phyloP scores from a whole-genome alignment of 2,329 filamentous ascomycete genomes.

The Colletotrichum eremochloae region DNA sequence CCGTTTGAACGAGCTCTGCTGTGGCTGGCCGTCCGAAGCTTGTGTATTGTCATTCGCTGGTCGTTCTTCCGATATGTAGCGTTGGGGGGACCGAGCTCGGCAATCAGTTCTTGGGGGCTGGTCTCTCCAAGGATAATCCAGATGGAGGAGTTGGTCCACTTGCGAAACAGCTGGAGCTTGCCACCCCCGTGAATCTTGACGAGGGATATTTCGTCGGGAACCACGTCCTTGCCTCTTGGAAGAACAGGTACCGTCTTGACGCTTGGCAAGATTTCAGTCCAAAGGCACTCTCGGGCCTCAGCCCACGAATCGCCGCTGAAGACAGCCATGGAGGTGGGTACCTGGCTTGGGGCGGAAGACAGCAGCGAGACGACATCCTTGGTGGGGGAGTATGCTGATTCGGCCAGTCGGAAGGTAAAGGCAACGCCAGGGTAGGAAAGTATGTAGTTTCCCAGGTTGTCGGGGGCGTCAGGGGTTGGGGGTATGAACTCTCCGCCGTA shows the following conservation, averaged over 20 bases:
- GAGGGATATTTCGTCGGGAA: slow-evolving; percentile 90
- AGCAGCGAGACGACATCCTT: slow-evolving; percentile 90
- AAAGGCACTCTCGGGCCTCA: slow-evolving; percentile 81
- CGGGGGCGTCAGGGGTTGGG: slow-evolving; percentile 64
- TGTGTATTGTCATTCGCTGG: slow-evolving; percentile 88
- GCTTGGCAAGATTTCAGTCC: slow-evolving; percentile 79
- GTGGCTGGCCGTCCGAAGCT: slow-evolving; percentile 68
- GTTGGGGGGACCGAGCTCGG: slow-evolving; percentile 92
- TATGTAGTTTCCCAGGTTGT: slow-evolving; percentile 81
- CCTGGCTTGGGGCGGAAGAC: slow-evolving; percentile 77
- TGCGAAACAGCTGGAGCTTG: slow-evolving; percentile 81
- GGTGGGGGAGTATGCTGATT: slow-evolving; percentile 78
- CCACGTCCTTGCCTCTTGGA: slow-evolving; percentile 79
- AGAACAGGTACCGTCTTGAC: slow-evolving; percentile 78
- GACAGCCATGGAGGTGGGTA: slow-evolving; percentile 88
- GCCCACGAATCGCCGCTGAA: slow-evolving; percentile 94
- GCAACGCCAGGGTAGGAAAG: slow-evolving; percentile 95
- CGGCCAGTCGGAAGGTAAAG: slow-evolving; percentile 87
- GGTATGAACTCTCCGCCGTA: slow-evolving; percentile 94
- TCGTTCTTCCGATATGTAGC: slow-evolving; percentile 94
- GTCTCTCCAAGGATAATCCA: slow-evolving; percentile 86
- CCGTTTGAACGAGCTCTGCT: slow-evolving; percentile 62
- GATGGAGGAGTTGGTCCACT: slow-evolving; percentile 75
- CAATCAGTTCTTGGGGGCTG: slow-evolving; percentile 90
- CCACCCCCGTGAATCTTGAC: slow-evolving; percentile 84